Conservation (phyloP, 2,329 filamentous ascomycete species). For the Talaromyces sp. region DNA sequence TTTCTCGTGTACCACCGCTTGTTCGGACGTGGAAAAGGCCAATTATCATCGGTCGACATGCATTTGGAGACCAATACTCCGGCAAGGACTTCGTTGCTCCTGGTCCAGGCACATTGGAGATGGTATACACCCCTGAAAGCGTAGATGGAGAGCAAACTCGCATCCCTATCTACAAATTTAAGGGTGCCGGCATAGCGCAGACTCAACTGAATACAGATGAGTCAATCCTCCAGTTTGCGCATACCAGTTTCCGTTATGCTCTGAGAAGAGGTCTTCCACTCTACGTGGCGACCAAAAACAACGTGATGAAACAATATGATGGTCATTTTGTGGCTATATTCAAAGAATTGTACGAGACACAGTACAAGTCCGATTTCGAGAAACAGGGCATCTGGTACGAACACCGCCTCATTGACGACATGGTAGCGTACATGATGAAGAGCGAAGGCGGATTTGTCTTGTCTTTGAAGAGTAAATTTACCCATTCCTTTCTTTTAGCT, state of each 20-base stretch:
- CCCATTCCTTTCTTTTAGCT: background rate
- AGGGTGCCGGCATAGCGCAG: too few relatives aligned
- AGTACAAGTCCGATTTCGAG: conserved; percentile 85
- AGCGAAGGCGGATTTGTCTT: conserved; percentile 93
- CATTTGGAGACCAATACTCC: conserved; percentile 97
- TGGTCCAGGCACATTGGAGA: conserved; percentile 79
- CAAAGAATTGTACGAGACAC: conserved; percentile 84
- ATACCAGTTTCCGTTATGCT: conserved; percentile 93
- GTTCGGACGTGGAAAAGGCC: conserved; percentile 97
- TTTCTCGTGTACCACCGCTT: conserved; percentile 82
- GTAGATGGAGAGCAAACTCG: too few relatives aligned
- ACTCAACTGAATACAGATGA: conserved; percentile 98
- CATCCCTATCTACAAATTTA: too few relatives aligned
- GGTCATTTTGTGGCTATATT: conserved; percentile 99
- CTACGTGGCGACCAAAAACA: conserved; percentile 99
- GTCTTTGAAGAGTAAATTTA: conserved; percentile 83
- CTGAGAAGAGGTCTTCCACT: conserved; percentile 81
- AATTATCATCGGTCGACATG: conserved; percentile 97
- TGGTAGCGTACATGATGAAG: conserved; percentile 99
- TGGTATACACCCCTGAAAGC: conserved; percentile 86
- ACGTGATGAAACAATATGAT: conserved; percentile 97
- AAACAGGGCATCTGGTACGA: conserved; percentile 96
- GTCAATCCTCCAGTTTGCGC: conserved; percentile 88
- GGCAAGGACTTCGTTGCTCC: conserved; percentile 85
- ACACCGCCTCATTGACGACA: conserved; percentile 98